Conservation (phyloP, 2,329 filamentous ascomycete species). For the Lecanoromycetidae sp. region DNA sequence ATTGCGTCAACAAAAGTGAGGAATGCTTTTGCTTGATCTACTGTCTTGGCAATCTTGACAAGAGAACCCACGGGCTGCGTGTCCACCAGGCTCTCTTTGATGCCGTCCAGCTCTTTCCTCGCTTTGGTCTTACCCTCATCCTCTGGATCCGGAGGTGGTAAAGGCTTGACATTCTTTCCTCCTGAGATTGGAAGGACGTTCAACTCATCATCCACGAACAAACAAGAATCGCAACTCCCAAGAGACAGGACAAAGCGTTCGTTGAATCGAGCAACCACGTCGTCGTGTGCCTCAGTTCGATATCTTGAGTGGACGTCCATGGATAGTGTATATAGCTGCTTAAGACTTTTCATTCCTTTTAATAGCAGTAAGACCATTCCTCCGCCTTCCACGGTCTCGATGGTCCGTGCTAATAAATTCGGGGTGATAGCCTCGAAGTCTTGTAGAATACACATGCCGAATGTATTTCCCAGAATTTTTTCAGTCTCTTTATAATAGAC, state of each 20-base stretch:
- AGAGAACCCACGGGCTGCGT: constrained; percentile 76
- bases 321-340: constrained; percentile 88
- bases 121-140: constrained; percentile 59
- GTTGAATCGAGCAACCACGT: constrained; percentile 93
- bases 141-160: constrained; percentile 65
- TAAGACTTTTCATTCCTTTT: constrained; percentile 93
- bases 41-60: constrained; percentile 72
- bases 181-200: constrained; percentile 96
- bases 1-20: constrained; percentile 94
- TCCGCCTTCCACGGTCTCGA: constrained; percentile 95
- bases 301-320: constrained; percentile 98
- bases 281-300: constrained; percentile 87
- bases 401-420: constrained; percentile 86
- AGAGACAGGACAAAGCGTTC: constrained; percentile 92
- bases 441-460: constrained; percentile 95
- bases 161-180: constrained; percentile 72
- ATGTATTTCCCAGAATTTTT: constrained; percentile 95
- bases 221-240: constrained; percentile 84
- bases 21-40: constrained; percentile 94
- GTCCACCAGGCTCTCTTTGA: constrained; percentile 80
- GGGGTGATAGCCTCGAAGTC: constrained; percentile 97
- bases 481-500: constrained; percentile 99
- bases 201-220: constrained; percentile 94
- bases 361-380: constrained; percentile 80
- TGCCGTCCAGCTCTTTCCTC: constrained; percentile 62